These are phyloP conservation scores for Vitis riparia DNA, from an alignment of 164 flowering plant species.

Conservation along the genomic window DNA sequence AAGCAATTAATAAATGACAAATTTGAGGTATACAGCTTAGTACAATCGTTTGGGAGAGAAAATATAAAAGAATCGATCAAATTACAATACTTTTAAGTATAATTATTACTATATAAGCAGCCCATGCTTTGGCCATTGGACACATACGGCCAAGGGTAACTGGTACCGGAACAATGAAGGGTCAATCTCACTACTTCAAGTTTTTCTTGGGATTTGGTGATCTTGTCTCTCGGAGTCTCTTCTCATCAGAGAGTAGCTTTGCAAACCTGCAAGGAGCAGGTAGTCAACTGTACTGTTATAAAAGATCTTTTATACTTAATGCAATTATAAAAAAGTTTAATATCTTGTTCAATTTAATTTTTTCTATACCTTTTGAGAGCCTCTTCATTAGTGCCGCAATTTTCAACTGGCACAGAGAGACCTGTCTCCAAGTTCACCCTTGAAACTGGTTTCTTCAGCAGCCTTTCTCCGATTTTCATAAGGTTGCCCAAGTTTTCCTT, in stretches of 20 bases:
- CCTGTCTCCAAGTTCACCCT: constrained; percentile 28
- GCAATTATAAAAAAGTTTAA: too few relatives aligned
- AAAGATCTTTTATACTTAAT: too few relatives aligned
- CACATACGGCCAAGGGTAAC: background rate
- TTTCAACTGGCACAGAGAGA: constrained; percentile 2
- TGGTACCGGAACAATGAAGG: too few relatives aligned
- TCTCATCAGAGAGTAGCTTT: constrained; percentile 29
- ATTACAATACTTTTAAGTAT: too few relatives aligned
- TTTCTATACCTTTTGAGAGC: constrained; percentile 16
- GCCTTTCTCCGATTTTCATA: constrained; percentile 26
- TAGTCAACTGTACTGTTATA: too few relatives aligned
- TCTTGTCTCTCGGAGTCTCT: constrained; percentile 24
- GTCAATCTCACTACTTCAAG: background rate
- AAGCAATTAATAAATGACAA: too few relatives aligned
- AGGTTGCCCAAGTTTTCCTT: constrained; percentile 26
- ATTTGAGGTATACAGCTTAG: too few relatives aligned
- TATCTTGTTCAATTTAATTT: background rate
- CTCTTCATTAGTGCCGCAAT: constrained; percentile 20
- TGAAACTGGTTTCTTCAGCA: constrained; percentile 32
- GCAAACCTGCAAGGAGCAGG: constrained; percentile 33
- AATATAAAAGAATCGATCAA: too few relatives aligned
- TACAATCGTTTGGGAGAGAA: too few relatives aligned
- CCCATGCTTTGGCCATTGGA: background rate
- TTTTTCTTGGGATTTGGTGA: constrained; percentile 19
- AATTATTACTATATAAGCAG: too few relatives aligned